Evolutionary conservation across 1,284 basidiomycete species (phyloP), one percentile per base, ranked within the genome.

Genomic region (Inonotus obliquus): DNA sequence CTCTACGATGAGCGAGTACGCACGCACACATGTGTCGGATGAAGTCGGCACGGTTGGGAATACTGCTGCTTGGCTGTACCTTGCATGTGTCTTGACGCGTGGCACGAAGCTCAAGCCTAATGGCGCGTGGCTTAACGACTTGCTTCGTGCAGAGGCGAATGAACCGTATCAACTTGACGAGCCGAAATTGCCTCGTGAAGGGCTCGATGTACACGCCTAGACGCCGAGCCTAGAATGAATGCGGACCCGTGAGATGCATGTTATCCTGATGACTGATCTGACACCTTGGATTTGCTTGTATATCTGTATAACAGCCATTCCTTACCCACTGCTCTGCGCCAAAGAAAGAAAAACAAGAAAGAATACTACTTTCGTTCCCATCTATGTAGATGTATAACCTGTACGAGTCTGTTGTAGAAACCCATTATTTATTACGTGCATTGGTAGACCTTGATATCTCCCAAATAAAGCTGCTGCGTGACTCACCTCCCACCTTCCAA

Each of bases 21-120:
- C 89, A 39, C 80, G 76, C 67, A 85, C 81, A 35, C 86, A 90
- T 70, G 90, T 92, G 52, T 87, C 84, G 51, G 89, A 92, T 71
- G 90, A 92, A 73, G 89, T 92, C 48, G 76, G 84, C 65, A 92
- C 90, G 1, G 86, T 91, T 54, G 89, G 89, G 25, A 92, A 91
- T 69, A 83, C 88, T 29, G 86, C 87, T 52, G 84, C 86, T 39
- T 92, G 89, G 90, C 72, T 92, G 74, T 92, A 91, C 73, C 80
- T 92, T 55, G 90, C 89, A 17, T 87, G 88, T 56, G 89, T 89
- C 84, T 88, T 86, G 73, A 76, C 71, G 60, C 85, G 89, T 65
- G 87, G 87, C 4, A 78, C 84, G 72, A 89, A 87, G 78, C 76
- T 92, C 63, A 78, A 84, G 75, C 89, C 90, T 21, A 82, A 87